Evolutionary conservation across 441 rosid species (phyloP), one percentile per base, ranked within the genome.

Genomic region (Hura crepitans): DNA sequence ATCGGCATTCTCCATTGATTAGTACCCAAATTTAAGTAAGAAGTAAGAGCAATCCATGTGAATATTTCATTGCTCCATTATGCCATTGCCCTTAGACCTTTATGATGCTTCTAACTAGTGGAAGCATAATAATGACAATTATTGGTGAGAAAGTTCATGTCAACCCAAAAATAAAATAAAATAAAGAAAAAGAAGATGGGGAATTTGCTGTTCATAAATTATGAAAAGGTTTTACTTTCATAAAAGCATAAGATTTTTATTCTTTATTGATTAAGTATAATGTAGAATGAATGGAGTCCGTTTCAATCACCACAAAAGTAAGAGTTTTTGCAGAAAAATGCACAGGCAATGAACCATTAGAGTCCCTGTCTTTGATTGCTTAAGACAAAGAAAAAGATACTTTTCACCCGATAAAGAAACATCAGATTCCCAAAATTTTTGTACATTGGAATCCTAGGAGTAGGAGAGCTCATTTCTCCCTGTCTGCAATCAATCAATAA

Each of bases 361-460:
- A 30, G 64, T 27, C 18, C 14, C 18, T 43, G 55, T 11, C 55
- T 33, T 23, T 57, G 25, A 56, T 55, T 6, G 62, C 51, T 18
- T 30, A 65, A 10, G 43, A 46, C 54, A 46, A 51, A 1, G 4
- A 13, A 51, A 51, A 50, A 60, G 58, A 46, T 31, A 9, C 30
- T 59, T 49, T 59, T 59, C 43, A 28, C 35, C 47, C 28, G 30
- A 8, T 15, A 69, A 45, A 27, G 45, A 68, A 59, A 57, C 56
- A 46, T 33, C 0, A 49, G 57, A 58, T 58, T 59, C 72, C 33
- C 39, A 58, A 22, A 30, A 58, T 2, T 47, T 43, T 58, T 10
- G 4, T 14, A 33, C 12, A 33, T 11, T 47, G 66, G 73, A 46
- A 69, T 60, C 58, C 73, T 22, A 69, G 55, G 65, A 22, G 0